Percentiles rank a stretch among this genome's conserved stretches.
Conservation (phyloP, 208 protist species). For the Leishmania guyanensis region DNA sequence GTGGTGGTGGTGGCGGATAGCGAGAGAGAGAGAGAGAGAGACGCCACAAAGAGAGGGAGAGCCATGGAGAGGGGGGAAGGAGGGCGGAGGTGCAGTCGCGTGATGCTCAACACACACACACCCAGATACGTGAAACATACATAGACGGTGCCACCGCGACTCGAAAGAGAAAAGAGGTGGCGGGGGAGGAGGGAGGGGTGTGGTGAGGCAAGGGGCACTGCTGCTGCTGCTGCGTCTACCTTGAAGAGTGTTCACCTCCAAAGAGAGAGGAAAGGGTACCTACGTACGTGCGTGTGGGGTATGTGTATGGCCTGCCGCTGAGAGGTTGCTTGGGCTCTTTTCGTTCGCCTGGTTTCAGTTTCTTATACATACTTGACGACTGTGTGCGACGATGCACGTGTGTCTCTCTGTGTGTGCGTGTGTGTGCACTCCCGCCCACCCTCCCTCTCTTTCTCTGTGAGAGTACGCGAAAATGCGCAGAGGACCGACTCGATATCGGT, state of each 20-base stretch:
- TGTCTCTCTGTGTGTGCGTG: not conserved
- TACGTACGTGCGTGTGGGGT: too few relatives aligned
- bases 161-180: not conserved
- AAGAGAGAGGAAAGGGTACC: not conserved
- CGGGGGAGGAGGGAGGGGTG: not conserved
- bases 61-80: not conserved
- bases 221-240: not conserved
- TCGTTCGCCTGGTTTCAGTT: not conserved
- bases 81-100: not conserved
- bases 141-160: not conserved
- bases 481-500: not conserved
- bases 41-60: not conserved
- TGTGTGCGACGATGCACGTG: not conserved
- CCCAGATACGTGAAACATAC: not conserved
- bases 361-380: not conserved
- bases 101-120: not conserved
- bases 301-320: not conserved
- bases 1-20: not conserved
- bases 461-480: not conserved
- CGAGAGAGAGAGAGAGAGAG: not conserved
- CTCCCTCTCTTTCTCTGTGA: not conserved
- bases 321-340: not conserved
- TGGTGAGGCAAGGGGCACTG: too few relatives aligned
- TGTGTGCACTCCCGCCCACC: not conserved
- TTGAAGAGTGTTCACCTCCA: not conserved